Evolutionary conservation across 306 rosid species (phyloP).

Genomic region (Dryas octopetala): DNA sequence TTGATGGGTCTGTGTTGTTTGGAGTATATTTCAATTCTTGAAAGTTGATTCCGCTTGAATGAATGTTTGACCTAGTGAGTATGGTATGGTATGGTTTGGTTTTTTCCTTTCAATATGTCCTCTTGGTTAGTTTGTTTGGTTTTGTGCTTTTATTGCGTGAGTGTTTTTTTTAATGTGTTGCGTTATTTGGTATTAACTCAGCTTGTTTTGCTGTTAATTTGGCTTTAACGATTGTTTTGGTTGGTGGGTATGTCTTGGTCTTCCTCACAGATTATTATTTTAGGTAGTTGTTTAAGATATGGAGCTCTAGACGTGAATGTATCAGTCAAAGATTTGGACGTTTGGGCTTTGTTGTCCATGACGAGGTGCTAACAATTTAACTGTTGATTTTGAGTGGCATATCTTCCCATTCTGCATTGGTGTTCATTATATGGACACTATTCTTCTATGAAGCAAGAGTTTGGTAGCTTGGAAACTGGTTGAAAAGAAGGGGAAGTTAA

Average conservation of each 20-base stretch:
- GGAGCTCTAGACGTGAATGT: neutral
- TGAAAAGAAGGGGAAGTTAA: neutral
- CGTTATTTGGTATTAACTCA: neutral
- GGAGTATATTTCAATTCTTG: neutral
- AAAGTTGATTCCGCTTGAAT: neutral
- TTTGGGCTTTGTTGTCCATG: neutral
- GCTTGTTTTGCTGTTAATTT: slow-evolving; percentile 1
- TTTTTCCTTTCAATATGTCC: neutral
- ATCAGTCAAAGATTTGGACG: neutral
- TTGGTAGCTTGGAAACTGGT: slow-evolving; percentile 1
- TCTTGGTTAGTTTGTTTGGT: slow-evolving; percentile 13
- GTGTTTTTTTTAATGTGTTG: neutral
- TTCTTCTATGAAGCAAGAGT: neutral
- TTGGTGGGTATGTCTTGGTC: slow-evolving; percentile 11
- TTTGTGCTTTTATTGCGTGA: neutral
- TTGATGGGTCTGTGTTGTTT: neutral
- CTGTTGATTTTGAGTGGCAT: neutral
- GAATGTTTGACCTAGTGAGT: slow-evolving; percentile 16
- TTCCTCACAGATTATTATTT: neutral
- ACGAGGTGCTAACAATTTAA: neutral
- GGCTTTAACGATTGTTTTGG: neutral
- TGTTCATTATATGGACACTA: too few relatives aligned
- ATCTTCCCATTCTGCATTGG: neutral
- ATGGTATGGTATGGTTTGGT: neutral
- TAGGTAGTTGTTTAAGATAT: neutral